A percentile compares a stretch with the other conserved stretches of the same genome.
These are phyloP conservation scores for Anthracocystis walkeri DNA, from an alignment of 1,284 basidiomycete species.

Conservation along the genomic window DNA sequence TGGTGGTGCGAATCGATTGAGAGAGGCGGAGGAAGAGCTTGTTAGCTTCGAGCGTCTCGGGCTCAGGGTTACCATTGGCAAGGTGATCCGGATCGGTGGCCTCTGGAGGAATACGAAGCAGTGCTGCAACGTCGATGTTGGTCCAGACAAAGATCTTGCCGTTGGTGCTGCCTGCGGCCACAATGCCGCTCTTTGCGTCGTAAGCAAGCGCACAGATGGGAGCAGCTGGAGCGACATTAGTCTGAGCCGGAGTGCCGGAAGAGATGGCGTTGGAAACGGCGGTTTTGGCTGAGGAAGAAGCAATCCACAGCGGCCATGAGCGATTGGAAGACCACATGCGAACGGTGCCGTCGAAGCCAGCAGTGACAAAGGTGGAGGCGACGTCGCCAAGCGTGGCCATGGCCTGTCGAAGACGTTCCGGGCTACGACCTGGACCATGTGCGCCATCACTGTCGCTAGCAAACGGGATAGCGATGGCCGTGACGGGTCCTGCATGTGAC, in stretches of 20 bases:
- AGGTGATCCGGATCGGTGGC: slow-evolving; percentile 44
- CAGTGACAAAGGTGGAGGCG: slow-evolving; percentile 61
- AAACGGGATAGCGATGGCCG: slow-evolving; percentile 57
- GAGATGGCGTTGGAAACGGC: slow-evolving; percentile 23
- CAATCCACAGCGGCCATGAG: slow-evolving; percentile 57
- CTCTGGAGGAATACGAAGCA: slow-evolving; percentile 46
- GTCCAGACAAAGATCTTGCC: slow-evolving; percentile 64
- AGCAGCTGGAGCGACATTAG: slow-evolving; percentile 20
- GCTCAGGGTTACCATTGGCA: slow-evolving; percentile 14
- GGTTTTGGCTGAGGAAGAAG: slow-evolving; percentile 27
- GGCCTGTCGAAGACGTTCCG: slow-evolving; percentile 57
- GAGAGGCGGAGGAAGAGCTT: slow-evolving; percentile 20
- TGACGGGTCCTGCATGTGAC: slow-evolving; percentile 54
- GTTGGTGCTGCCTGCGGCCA: slow-evolving; percentile 55
- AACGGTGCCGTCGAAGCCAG: slow-evolving; percentile 64
- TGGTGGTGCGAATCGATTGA: slow-evolving; percentile 20
- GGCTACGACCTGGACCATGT: slow-evolving; percentile 57
- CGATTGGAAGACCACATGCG: slow-evolving; percentile 59
- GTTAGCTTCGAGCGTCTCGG: slow-evolving; percentile 36
- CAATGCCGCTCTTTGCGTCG: slow-evolving; percentile 53
- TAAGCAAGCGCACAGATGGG: slow-evolving; percentile 59
- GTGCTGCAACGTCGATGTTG: slow-evolving; percentile 45
- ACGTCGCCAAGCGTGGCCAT: slow-evolving; percentile 58
- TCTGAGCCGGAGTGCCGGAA: slow-evolving; percentile 20
- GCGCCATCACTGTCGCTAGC: slow-evolving; percentile 57